These are phyloP conservation scores for Phytophthora sp. DNA, from an alignment of 352 stramenopile species.

Conservation along the genomic window DNA sequence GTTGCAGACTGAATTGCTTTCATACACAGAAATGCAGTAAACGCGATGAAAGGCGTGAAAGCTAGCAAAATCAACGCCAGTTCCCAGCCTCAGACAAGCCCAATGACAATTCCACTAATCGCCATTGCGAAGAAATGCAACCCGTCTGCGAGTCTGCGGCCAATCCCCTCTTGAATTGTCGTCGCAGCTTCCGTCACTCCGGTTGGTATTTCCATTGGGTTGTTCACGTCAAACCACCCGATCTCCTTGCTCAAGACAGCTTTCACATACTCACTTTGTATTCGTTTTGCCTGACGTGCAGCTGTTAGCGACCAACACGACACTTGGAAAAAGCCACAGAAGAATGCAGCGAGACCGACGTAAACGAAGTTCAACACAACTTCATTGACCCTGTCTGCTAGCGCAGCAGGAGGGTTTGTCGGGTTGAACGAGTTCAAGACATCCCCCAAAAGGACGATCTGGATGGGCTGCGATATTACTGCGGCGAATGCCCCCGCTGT, in stretches of 20 bases:
- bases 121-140: constrained; percentile 69
- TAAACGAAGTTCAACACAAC: constrained; percentile 64
- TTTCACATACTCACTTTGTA: constrained; percentile 57
- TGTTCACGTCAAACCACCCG: constrained; percentile 74
- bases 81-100: constrained; percentile 69
- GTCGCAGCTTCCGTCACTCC: constrained; percentile 59
- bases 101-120: constrained; percentile 65
- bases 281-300: constrained; percentile 63
- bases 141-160: constrained; percentile 58
- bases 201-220: constrained; percentile 58
- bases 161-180: constrained; percentile 70
- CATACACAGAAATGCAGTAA: constrained; percentile 56
- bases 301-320: constrained; percentile 70
- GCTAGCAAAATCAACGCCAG: constrained; percentile 69
- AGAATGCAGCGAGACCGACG: constrained; percentile 55
- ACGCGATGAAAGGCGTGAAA: constrained; percentile 66
- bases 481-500: constrained; percentile 44
- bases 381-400: constrained; percentile 33
- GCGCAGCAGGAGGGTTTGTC: constrained; percentile 8
- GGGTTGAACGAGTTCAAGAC: constrained; percentile 80
- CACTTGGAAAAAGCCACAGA: constrained; percentile 59
- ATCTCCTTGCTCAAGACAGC: constrained; percentile 70
- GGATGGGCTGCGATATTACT: constrained; percentile 62
- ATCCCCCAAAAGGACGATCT: constrained; percentile 78
- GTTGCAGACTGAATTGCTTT: constrained; percentile 52